Percentiles rank a stretch among this genome's conserved stretches.
Evolutionary conservation across 352 stramenopile genomes (phyloP).

Genomic region (Globisporangium alternatum): DNA sequence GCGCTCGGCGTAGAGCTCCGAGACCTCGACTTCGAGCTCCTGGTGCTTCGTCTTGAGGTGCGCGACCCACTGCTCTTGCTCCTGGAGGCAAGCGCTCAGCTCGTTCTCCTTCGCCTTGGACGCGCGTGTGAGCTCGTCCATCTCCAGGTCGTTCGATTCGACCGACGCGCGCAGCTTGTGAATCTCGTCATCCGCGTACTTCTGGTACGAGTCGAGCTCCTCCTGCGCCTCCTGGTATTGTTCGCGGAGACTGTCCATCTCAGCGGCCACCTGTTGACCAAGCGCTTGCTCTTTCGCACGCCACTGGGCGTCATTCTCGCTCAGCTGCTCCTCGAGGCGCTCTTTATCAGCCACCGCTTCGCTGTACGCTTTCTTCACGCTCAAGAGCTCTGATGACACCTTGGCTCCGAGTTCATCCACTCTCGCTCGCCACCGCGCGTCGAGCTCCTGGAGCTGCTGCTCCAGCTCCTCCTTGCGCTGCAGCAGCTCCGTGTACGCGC

Average conservation of each 20-base stretch:
- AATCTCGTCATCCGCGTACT: constrained; percentile 52
- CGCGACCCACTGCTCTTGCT: constrained; percentile 25
- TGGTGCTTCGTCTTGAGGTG: constrained; percentile 27
- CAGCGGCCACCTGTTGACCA: constrained; percentile 18
- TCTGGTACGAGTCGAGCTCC: constrained; percentile 50
- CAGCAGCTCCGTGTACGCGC: constrained; percentile 6
- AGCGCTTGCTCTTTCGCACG: constrained; percentile 38
- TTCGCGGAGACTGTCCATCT: constrained; percentile 41
- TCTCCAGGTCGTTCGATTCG: constrained; percentile 33
- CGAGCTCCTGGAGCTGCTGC: constrained; percentile 15
- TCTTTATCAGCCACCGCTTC: constrained; percentile 30
- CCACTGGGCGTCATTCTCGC: constrained; percentile 27
- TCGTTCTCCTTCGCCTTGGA: constrained; percentile 27
- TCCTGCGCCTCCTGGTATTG: constrained; percentile 43
- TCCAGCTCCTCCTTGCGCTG: constrained; percentile 12
- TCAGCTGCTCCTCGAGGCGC: constrained; percentile 26
- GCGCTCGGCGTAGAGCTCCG: constrained; percentile 29
- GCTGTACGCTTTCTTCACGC: constrained; percentile 19
- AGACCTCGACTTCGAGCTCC: constrained; percentile 29
- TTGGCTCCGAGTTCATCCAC: constrained; percentile 18
- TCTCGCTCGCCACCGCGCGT: constrained; percentile 10
- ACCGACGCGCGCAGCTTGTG: constrained; percentile 37
- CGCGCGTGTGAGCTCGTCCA: constrained; percentile 26
- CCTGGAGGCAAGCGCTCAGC: constrained; percentile 21
- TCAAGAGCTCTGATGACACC: constrained; percentile 16